phyloP scores from a whole-genome alignment of 257 asterid species.

The Schizonepeta tenuifolia region DNA sequence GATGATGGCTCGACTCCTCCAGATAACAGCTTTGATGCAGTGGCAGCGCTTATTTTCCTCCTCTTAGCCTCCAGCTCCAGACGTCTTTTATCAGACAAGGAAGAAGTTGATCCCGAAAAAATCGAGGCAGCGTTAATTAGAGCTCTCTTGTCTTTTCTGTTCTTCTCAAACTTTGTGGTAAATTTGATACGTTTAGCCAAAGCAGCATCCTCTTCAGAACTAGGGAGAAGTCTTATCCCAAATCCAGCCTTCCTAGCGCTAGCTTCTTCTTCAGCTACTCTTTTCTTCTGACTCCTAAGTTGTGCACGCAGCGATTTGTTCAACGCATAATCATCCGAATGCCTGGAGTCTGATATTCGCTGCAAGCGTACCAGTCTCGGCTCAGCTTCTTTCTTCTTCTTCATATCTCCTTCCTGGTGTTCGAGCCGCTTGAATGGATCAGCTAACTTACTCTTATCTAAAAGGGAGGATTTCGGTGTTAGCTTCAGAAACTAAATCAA shows the following conservation, averaged over 20 bases:
- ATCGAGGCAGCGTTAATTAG: slow-evolving; percentile 72
- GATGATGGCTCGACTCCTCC: slow-evolving; percentile 84
- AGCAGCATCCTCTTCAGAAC: slow-evolving; percentile 71
- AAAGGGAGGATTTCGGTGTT: slow-evolving; percentile 11
- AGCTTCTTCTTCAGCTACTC: slow-evolving; percentile 93
- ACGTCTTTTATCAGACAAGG: slow-evolving; percentile 46
- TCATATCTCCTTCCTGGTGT: slow-evolving; percentile 90
- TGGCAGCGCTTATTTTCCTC: slow-evolving; percentile 67
- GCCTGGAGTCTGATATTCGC: slow-evolving; percentile 79
- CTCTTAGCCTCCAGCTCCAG: slow-evolving; percentile 80
- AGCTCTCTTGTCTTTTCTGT: slow-evolving; percentile 79
- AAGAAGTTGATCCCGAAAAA: slow-evolving; percentile 68
- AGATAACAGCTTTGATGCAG: slow-evolving; percentile 65
- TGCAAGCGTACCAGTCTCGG: slow-evolving; percentile 90
- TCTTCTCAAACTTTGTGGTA: slow-evolving; percentile 64
- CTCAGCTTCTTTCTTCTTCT: slow-evolving; percentile 94
- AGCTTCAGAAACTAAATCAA: neutral
- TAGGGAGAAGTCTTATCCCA: slow-evolving; percentile 76
- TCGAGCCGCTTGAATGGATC: slow-evolving; percentile 94
- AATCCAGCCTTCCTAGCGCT: slow-evolving; percentile 70
- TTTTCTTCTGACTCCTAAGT: slow-evolving; percentile 82
- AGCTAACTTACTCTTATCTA: slow-evolving; percentile 74
- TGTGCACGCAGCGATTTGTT: slow-evolving; percentile 76
- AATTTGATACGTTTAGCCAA: slow-evolving; percentile 70
- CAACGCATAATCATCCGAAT: slow-evolving; percentile 81